Percentiles rank a stretch among this genome's conserved stretches.
phyloP scores from a whole-genome alignment of 2,329 filamentous ascomycete species.

The Trichoderma aggressivum region DNA sequence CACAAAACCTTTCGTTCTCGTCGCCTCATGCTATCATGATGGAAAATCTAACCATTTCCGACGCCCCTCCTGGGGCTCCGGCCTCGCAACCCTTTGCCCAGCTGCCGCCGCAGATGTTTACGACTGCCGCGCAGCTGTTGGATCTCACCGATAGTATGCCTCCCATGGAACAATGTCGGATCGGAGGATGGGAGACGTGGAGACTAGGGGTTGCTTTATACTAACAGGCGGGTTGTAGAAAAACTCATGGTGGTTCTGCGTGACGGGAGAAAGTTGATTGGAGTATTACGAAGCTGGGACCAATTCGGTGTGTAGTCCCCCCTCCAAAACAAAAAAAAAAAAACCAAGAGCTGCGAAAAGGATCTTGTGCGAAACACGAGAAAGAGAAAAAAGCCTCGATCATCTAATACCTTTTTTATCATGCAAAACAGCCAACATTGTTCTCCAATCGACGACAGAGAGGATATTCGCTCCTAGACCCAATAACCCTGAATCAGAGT shows the following conservation, averaged over 20 bases:
- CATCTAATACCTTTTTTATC: background rate
- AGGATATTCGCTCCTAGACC: conserved; percentile 68
- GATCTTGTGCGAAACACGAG: background rate
- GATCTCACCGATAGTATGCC: conserved; percentile 94
- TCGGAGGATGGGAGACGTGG: background rate
- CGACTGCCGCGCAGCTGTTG: conserved; percentile 89
- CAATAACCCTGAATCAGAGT: conserved; percentile 37
- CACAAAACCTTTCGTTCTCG: background rate
- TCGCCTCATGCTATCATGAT: conserved; percentile 37
- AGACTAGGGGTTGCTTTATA: background rate
- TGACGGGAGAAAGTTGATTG: conserved; percentile 90
- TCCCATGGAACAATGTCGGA: background rate
- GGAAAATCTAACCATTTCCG: conserved; percentile 53
- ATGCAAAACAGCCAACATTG: conserved; percentile 71
- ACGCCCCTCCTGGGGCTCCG: conserved; percentile 41
- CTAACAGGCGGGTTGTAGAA: conserved; percentile 55
- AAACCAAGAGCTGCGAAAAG: background rate
- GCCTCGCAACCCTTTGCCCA: conserved; percentile 53
- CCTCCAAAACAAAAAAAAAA: no score
- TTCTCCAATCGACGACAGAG: conserved; percentile 89
- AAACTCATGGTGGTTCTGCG: conserved; percentile 90
- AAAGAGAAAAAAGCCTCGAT: background rate
- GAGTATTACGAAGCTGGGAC: conserved; percentile 92
- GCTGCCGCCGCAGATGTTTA: conserved; percentile 94
- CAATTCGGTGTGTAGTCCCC: conserved; percentile 73